Base-by-base conservation (phyloP, 2,329 filamentous ascomycete species). In the Talaromyces sp. region DNA sequence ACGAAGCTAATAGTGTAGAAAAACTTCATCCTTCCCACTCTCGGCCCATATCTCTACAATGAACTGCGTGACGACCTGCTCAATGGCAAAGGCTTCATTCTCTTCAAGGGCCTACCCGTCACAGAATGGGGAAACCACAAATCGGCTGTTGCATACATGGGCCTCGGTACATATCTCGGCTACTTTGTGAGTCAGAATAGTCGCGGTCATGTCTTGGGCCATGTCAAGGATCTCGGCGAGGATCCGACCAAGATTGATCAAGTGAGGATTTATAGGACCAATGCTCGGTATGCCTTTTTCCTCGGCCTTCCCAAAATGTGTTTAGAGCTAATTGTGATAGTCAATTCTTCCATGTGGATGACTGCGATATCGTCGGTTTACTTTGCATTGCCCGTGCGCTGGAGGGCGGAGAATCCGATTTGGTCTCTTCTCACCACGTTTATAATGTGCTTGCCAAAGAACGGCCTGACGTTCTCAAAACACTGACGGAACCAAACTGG, bases 161-260 rank as follows among this genome's bases (percentile, higher is more conserved):
- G 93, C 3, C 84, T 97, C 2, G 89, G 91, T 47, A 91, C 90
- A 5, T 89, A 96, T 76, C 84, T 96, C 10, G 92, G 93, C 66
- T 95, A 96, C 81, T 94, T 95, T 68, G 87, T 96, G 47, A 91
- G 87, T 27, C 93, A 97, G 74, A 96, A 97, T 80, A 88, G 89
- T 19, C 86, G 87, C 19, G 92, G 92, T 52, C 92, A 96, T 78
- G 90, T 96, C 10, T 85, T 96, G 1, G 92, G 92, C 8, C 92
- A 96, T 76, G 92, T 96, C 71, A 94, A 96, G 79, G 92, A 96
- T 78, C 85, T 95, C 3, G 91, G 91, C 54, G 92, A 93, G 70
- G 92, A 96, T 75, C 84, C 89, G 31, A 86, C 84, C 4, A 89
- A 93, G 79, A 96, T 92, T 71, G 90, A 96, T 80, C 90, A 89